Conservation (phyloP, 2,329 filamentous ascomycete species). For the Aspergillus quadrilineatus region DNA sequence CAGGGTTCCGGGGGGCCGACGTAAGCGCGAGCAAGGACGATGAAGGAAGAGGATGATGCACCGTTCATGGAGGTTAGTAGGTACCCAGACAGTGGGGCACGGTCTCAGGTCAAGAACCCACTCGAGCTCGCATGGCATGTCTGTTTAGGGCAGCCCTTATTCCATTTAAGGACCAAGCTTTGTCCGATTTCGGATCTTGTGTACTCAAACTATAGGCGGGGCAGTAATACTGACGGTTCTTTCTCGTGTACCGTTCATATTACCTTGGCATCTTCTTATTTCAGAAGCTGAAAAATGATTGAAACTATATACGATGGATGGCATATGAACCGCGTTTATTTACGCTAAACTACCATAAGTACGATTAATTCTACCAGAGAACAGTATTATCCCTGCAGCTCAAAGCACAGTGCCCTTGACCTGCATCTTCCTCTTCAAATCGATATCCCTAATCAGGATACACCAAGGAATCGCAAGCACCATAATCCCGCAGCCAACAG, state of each 20-base stretch:
- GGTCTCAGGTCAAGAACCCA: neutral
- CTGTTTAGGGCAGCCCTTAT: neutral
- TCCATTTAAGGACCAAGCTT: neutral
- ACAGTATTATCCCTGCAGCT: neutral
- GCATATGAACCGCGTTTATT: too few relatives aligned
- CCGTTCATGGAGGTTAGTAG: neutral
- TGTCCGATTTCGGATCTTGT: conserved; percentile 3
- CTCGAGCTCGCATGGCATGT: conserved; percentile 1
- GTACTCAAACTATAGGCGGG: neutral
- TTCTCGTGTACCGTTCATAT: neutral
- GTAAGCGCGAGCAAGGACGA: neutral
- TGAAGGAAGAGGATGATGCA: neutral
- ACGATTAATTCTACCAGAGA: neutral
- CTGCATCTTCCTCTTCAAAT: conserved; percentile 51
- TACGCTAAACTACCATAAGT: too few relatives aligned
- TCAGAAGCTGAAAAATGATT: too few relatives aligned
- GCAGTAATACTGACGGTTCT: neutral
- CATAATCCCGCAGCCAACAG: conserved; percentile 49
- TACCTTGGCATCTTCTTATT: neutral
- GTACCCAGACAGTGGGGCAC: neutral
- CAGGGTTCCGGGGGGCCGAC: neutral
- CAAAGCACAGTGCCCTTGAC: conserved; percentile 46
- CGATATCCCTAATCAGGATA: conserved; percentile 52
- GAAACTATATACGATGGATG: neutral
- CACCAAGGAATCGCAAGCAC: conserved; percentile 45